A percentile compares a stretch with the other conserved stretches of the same genome.
phyloP scores from a whole-genome alignment of 768 basidiomycete species.

The Sarcodon sp. region DNA sequence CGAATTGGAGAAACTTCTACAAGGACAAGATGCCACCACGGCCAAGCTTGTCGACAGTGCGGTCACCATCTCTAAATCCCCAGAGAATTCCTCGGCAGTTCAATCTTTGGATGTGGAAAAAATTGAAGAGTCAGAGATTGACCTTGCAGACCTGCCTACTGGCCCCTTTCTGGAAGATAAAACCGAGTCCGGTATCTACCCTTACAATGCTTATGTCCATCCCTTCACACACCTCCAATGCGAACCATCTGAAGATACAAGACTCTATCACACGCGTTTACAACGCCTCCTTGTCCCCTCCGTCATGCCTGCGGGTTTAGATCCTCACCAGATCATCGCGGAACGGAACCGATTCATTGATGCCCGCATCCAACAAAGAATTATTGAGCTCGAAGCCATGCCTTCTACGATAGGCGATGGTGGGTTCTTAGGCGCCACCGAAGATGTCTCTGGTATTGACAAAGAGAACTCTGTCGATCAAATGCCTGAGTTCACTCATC shows the following conservation, averaged over 20 bases:
- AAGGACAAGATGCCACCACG: constrained; percentile 38
- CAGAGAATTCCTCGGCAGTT: constrained; percentile 9
- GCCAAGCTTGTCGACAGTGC: constrained; percentile 62
- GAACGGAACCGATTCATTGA: constrained; percentile 90
- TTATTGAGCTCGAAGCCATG: constrained; percentile 72
- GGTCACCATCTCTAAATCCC: constrained; percentile 51
- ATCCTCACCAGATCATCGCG: constrained; percentile 81
- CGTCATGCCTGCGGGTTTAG: constrained; percentile 83
- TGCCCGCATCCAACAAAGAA: constrained; percentile 77
- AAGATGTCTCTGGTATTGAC: constrained; percentile 19
- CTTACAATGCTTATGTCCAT: constrained; percentile 82
- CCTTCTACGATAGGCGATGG: constrained; percentile 76
- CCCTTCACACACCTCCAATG: constrained; percentile 76
- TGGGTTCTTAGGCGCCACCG: constrained; percentile 38
- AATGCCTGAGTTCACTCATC: constrained; percentile 27
- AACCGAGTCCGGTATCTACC: constrained; percentile 70
- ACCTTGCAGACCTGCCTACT: constrained; percentile 52
- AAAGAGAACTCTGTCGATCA: constrained; percentile 22
- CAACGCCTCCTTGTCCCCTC: constrained; percentile 80
- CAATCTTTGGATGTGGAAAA: constrained; percentile 31
- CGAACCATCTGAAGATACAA: constrained; percentile 42
- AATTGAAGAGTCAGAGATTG: constrained; percentile 39
- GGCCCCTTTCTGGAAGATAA: constrained; percentile 74
- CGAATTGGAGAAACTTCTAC: constrained; percentile 54
- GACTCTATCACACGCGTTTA: constrained; percentile 55